phyloP scores from a whole-genome alignment of 371 early-diverging fungal genomes.

The Mortierella sp. region DNA sequence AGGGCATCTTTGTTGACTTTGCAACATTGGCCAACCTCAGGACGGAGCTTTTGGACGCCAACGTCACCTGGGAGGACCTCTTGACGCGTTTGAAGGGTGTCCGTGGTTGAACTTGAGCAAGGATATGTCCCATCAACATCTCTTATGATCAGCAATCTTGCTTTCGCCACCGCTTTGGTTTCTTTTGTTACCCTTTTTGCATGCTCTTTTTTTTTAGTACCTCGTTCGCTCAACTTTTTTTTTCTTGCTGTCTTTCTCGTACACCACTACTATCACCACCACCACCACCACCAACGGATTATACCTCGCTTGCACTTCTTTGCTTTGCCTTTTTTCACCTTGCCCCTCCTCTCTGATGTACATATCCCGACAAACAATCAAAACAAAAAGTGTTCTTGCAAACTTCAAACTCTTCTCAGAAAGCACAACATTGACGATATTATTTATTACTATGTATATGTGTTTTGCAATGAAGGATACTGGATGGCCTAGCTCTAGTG shows the following conservation, averaged over 20 bases:
- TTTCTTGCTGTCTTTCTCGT: not conserved
- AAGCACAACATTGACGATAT: no score
- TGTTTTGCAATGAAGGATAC: not conserved
- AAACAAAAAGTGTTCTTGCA: not conserved
- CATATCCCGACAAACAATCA: not conserved
- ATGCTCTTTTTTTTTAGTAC: not conserved
- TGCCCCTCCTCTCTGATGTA: not conserved
- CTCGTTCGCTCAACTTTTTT: not conserved
- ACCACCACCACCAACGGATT: not conserved
- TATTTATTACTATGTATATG: not conserved
- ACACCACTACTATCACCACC: not conserved
- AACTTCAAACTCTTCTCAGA: not conserved
- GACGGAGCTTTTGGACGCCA: slow-evolving; percentile 5
- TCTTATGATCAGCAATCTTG: not conserved
- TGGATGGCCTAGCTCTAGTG: not conserved
- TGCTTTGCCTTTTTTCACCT: not conserved
- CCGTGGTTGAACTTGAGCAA: not conserved
- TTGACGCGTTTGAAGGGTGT: not conserved
- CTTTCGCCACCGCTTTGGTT: not conserved
- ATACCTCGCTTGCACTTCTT: not conserved
- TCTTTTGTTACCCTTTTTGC: not conserved
- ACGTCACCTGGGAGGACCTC: slow-evolving; percentile 7
- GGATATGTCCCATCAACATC: not conserved
- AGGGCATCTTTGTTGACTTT: slow-evolving; percentile 7
- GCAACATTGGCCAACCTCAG: not conserved